Evolutionary conservation across 179 eudicot genomes (phyloP).

Genomic region (Corrigiola litoralis): DNA sequence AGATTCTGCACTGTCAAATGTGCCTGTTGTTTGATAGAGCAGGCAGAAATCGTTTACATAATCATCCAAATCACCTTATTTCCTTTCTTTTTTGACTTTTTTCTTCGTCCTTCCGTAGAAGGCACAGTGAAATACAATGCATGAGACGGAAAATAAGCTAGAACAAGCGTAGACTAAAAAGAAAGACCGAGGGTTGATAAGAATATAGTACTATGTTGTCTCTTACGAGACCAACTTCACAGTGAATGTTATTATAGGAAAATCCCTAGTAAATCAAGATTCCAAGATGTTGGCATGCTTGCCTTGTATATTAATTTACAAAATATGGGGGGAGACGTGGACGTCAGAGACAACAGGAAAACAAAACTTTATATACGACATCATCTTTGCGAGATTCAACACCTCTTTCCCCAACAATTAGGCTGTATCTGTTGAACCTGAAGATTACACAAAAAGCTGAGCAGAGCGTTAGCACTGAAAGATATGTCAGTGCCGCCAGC

Average conservation of each 20-base stretch:
- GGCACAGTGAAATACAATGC: too few relatives aligned
- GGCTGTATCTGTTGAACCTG: conserved; percentile 7
- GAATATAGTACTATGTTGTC: too few relatives aligned
- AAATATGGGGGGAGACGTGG: conserved; percentile 3
- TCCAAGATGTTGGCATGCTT: conserved; percentile 4
- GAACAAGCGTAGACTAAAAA: too few relatives aligned
- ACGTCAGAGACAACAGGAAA: neutral
- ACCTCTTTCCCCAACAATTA: neutral
- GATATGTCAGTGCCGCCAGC: conserved; percentile 13
- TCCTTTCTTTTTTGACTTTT: too few relatives aligned
- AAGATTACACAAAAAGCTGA: conserved; percentile 15
- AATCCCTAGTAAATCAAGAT: too few relatives aligned
- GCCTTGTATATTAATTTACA: conserved; percentile 24
- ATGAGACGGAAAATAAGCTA: too few relatives aligned
- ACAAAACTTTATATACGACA: conserved; percentile 6
- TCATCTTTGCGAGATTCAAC: neutral
- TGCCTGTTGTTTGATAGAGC: too few relatives aligned
- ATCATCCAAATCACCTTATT: too few relatives aligned
- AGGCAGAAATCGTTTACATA: too few relatives aligned
- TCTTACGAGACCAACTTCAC: neutral
- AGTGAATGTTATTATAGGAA: neutral
- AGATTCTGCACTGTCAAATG: too few relatives aligned
- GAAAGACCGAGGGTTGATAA: too few relatives aligned
- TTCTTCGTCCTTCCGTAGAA: too few relatives aligned
- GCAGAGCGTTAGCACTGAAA: conserved; percentile 11